Evolutionary conservation across 2,329 filamentous ascomycete genomes (phyloP).

Genomic region (Coleophoma cylindrospora): DNA sequence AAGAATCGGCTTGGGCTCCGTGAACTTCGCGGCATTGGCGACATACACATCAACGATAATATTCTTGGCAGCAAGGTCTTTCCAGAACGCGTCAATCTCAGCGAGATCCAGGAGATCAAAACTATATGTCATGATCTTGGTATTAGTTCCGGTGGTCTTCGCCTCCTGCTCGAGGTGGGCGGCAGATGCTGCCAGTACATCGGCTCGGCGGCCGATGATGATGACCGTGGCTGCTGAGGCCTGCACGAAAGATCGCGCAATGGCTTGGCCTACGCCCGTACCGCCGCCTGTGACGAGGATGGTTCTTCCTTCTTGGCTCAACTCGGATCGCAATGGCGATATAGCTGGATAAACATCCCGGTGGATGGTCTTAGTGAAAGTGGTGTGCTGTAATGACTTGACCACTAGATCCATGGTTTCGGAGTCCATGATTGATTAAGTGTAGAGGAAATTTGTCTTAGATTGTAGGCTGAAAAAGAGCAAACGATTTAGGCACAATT

Average conservation of each 20-base stretch:
- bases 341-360: conserved; percentile 21
- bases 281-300: conserved; percentile 26
- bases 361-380: conserved; percentile 8
- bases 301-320: conserved; percentile 22
- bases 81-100: not conserved
- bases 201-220: conserved; percentile 24
- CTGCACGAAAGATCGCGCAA: conserved; percentile 18
- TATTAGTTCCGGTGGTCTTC: not conserved
- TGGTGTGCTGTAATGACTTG: no score
- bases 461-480: no score
- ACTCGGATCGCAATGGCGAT: conserved; percentile 16
- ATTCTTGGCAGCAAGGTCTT: not conserved
- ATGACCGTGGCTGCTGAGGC: conserved; percentile 22
- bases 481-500: no score
- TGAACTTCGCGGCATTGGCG: conserved; percentile 59
- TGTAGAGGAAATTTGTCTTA: no score
- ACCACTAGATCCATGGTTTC: no score
- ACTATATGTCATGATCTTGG: not conserved
- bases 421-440: no score
- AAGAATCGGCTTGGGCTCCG: conserved; percentile 44
- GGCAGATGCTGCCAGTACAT: not conserved
- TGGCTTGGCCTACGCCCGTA: conserved; percentile 22
- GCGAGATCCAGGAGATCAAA: not conserved
- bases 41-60: conserved; percentile 31
- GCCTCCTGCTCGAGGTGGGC: not conserved